Evolutionary conservation across 2,329 filamentous ascomycete genomes (phyloP).

Genomic region (Colletotrichum musae): DNA sequence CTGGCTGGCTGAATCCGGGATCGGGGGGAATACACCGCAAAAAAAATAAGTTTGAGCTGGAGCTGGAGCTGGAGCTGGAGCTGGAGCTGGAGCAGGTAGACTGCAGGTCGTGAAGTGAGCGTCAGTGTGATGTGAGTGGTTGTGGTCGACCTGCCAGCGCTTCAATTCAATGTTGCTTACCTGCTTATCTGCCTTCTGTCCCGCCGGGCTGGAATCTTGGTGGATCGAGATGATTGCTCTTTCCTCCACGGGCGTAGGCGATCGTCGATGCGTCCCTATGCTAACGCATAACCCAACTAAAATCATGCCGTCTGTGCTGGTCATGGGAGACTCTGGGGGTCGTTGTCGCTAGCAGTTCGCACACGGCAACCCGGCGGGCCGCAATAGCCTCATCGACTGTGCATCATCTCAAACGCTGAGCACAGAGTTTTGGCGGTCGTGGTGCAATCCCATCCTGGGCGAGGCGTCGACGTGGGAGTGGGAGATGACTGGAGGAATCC

Average conservation of each 20-base stretch:
- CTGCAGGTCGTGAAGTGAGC: too few relatives aligned
- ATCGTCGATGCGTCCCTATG: slow-evolving; percentile 31
- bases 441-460: not conserved
- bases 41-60: too few relatives aligned
- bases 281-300: slow-evolving; percentile 31
- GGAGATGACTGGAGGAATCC: not conserved
- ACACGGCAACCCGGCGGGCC: not conserved
- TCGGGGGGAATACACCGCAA: too few relatives aligned
- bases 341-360: slow-evolving; percentile 19
- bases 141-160: too few relatives aligned
- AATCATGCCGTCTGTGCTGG: slow-evolving; percentile 32
- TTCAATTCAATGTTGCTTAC: too few relatives aligned
- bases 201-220: not conserved
- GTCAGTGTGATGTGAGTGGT: too few relatives aligned
- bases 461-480: not conserved
- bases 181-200: too few relatives aligned
- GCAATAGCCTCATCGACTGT: slow-evolving; percentile 13
- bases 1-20: slow-evolving; percentile 16
- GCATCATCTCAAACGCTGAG: slow-evolving; percentile 26
- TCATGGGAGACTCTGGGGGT: slow-evolving; percentile 4
- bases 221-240: slow-evolving; percentile 26
- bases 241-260: slow-evolving; percentile 9
- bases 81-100: too few relatives aligned
- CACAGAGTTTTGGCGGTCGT: slow-evolving; percentile 13
- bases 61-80: too few relatives aligned